Base-by-base conservation (phyloP, 1,284 basidiomycete species). In the Rhodotorula sp. region DNA sequence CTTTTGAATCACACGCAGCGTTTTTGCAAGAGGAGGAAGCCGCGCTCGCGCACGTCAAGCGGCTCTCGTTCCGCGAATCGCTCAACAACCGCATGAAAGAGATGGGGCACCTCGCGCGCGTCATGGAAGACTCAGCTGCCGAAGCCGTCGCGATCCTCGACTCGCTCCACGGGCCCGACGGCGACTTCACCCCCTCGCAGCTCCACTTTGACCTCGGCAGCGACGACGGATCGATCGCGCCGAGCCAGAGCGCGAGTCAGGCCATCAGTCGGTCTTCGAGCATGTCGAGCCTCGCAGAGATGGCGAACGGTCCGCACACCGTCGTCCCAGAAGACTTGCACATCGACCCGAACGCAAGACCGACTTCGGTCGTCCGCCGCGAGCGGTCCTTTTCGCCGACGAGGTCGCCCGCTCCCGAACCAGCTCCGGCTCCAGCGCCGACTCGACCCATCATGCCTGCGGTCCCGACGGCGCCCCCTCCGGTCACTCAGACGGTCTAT, bases 41-140 rank as follows among this genome's bases (percentile, higher is more conserved):
- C 3, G 79, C 80, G 4, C 77, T 83, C 18, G 77, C 79, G 5
- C 80, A 80, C 23, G 80, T 81, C 71, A 83, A 83, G 77, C 76
- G 81, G 15, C 76, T 80, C 43, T 81, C 81, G 7, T 82, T 82
- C 78, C 80, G 82, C 64, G 80, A 82, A 66, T 80, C 80, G 5
- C 76, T 83, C n/a, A 79, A 79, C 48, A 79, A 81, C 77, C 77
- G 82, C 31, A 81, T 81, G 79, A 78, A 80, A 72, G 78, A 77
- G 49, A 79, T 83, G 79, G 82, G 79, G 49, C 81, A 82, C 48
- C 79, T 81, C 26, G 81, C 81, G 16, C 78, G 78, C 16, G 78
- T 78, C 47, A 81, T 81, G 80, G 79, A 81, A 62, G 80, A 81
- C 47, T 78, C 78, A 28, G 80, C 82, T 21, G 74, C 78, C 64